Percentiles rank a stretch among this genome's conserved stretches.
phyloP scores from a whole-genome alignment of 257 asterid species.

The Solanum piurae region DNA sequence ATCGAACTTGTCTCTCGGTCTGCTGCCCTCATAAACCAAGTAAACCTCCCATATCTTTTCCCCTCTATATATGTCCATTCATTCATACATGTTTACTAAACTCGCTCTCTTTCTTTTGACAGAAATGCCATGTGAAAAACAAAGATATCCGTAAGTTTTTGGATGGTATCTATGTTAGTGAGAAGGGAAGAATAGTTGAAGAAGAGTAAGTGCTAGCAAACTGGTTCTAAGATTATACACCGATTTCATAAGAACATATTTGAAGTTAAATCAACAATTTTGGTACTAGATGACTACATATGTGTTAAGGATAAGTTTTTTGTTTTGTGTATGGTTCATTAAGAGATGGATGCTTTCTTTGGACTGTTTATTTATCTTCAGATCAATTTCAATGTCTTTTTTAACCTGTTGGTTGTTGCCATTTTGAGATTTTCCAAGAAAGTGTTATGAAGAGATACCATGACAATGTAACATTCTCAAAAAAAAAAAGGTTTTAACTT shows the following conservation, averaged over 20 bases:
- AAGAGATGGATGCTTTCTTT: neutral
- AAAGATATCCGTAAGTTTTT: neutral
- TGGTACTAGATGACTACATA: neutral
- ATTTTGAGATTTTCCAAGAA: neutral
- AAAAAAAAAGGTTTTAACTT: too few relatives aligned
- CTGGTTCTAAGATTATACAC: neutral
- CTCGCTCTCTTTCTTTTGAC: neutral
- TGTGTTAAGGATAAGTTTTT: neutral
- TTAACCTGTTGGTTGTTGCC: neutral
- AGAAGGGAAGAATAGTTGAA: neutral
- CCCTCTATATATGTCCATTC: neutral
- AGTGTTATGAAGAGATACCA: neutral
- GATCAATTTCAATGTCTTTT: neutral
- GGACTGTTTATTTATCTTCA: neutral
- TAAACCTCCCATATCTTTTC: neutral
- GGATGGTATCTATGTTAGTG: neutral
- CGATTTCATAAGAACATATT: neutral
- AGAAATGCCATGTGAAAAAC: conserved; percentile 1
- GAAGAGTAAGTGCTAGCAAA: neutral
- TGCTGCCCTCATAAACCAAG: neutral
- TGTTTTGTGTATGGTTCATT: neutral
- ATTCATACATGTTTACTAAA: neutral
- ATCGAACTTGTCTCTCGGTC: neutral
- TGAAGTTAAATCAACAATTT: neutral
- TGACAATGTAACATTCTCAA: neutral